phyloP scores from a whole-genome alignment of 192 early-diverging fungal genomes.

The Dimargaris verticillata region DNA sequence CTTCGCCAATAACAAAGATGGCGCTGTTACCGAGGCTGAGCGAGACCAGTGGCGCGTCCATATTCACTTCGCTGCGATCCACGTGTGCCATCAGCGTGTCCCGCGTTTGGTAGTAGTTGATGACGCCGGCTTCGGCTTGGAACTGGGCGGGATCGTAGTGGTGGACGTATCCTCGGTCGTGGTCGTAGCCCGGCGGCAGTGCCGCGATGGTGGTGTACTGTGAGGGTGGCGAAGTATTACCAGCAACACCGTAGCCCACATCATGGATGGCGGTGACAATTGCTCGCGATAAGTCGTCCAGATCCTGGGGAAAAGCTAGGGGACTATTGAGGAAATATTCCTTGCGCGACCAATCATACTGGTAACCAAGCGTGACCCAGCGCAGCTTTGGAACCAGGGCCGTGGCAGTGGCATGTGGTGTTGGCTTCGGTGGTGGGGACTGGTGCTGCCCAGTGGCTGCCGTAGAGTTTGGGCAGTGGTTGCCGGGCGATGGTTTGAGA shows the following conservation, averaged over 20 bases:
- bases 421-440: too few relatives aligned
- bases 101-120: slow-evolving; percentile 79
- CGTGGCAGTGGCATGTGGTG: too few relatives aligned
- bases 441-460: not conserved
- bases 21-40: slow-evolving; percentile 43
- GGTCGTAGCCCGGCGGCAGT: not conserved
- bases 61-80: slow-evolving; percentile 76
- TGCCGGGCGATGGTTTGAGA: not conserved
- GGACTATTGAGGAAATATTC: slow-evolving; percentile 53
- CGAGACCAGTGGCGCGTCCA: slow-evolving; percentile 69
- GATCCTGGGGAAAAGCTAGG: slow-evolving; percentile 48
- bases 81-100: slow-evolving; percentile 85
- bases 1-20: slow-evolving; percentile 68
- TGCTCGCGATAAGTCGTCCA: slow-evolving; percentile 38
- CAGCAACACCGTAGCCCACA: slow-evolving; percentile 13
- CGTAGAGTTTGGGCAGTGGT: not conserved
- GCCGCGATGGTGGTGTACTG: not conserved
- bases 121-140: slow-evolving; percentile 72
- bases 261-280: slow-evolving; percentile 47
- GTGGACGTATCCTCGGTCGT: slow-evolving; percentile 21
- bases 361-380: slow-evolving; percentile 61
- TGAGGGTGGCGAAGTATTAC: not conserved
- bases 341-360: slow-evolving; percentile 70
- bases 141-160: slow-evolving; percentile 38
- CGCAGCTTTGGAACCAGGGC: slow-evolving; percentile 36